Conservation (phyloP, 139 green algal genomes). For the Gonium pectorale region DNA sequence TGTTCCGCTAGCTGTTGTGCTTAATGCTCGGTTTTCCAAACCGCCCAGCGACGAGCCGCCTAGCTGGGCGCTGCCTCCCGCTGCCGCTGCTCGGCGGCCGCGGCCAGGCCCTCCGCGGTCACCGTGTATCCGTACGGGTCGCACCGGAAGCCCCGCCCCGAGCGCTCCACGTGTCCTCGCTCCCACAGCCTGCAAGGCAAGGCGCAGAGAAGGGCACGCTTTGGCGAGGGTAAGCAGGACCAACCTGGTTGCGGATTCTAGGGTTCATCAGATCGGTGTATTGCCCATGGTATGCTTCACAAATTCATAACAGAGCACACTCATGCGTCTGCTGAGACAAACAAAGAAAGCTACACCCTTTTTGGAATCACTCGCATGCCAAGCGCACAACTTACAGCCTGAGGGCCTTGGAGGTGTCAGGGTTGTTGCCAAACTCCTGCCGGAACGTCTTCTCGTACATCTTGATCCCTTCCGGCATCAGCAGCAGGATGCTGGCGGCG, state of each 20-base stretch:
- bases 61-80: neutral
- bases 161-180: slow-evolving; percentile 48
- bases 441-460: slow-evolving; percentile 46
- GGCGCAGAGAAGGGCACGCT: too few species aligned
- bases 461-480: slow-evolving; percentile 4
- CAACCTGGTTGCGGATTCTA: too few species aligned
- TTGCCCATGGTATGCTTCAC: too few species aligned
- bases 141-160: slow-evolving; percentile 53
- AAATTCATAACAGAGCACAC: too few species aligned
- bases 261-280: too few species aligned
- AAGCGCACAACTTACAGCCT: slow-evolving; percentile 44
- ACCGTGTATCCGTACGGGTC: slow-evolving; percentile 60
- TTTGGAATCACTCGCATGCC: neutral
- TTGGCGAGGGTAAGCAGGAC: too few species aligned
- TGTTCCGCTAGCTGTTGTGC: too few species aligned
- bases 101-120: slow-evolving; percentile 26
- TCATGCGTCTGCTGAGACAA: too few species aligned
- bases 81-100: slow-evolving; percentile 28
- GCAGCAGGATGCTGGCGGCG: slow-evolving; percentile 30
- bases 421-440: slow-evolving; percentile 66
- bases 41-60: too few species aligned
- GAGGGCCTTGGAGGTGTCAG: slow-evolving; percentile 70
- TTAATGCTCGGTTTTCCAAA: too few species aligned
- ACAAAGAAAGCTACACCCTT: neutral
- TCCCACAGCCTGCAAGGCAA: slow-evolving; percentile 50